Evolutionary conservation across 331 rosid species (phyloP).

Genomic region (Stylosanthes scabra): DNA sequence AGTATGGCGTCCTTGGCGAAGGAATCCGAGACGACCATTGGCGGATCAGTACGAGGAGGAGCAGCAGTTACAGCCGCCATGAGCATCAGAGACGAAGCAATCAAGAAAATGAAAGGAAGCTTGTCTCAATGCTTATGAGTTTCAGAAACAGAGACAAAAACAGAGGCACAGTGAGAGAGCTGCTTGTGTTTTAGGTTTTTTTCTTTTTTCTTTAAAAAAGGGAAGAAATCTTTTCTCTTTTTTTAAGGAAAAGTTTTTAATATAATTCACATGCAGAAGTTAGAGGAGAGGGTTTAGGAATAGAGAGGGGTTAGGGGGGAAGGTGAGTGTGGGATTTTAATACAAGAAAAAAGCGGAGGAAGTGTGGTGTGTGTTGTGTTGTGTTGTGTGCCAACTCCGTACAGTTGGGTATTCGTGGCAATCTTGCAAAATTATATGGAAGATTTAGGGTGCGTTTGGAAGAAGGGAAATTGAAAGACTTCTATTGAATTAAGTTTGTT

Average conservation of each 20-base stretch:
- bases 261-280: slow-evolving; percentile 22
- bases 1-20: slow-evolving; percentile 74
- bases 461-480: too few relatives aligned
- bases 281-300: not conserved
- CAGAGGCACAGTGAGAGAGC: not conserved
- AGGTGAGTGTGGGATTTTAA: not conserved
- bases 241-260: not conserved
- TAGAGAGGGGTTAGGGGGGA: not conserved
- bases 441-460: too few relatives aligned
- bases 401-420: not conserved
- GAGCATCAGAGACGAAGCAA: slow-evolving; percentile 37
- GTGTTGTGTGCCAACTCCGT: slow-evolving; percentile 5
- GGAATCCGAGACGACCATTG: slow-evolving; percentile 59
- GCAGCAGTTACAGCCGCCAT: slow-evolving; percentile 73
- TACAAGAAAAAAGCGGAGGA: not conserved
- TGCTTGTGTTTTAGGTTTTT: not conserved
- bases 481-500: too few relatives aligned
- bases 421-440: not conserved
- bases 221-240: too few relatives aligned
- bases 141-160: not conserved
- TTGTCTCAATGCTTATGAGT: not conserved
- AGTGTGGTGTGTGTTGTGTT: not conserved
- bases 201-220: not conserved
- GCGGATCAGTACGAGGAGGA: slow-evolving; percentile 56
- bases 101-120: not conserved